Evolutionary conservation across 805 yeast species (phyloP), one percentile per base, ranked within the genome.

Genomic region (Starmera amethionina): DNA sequence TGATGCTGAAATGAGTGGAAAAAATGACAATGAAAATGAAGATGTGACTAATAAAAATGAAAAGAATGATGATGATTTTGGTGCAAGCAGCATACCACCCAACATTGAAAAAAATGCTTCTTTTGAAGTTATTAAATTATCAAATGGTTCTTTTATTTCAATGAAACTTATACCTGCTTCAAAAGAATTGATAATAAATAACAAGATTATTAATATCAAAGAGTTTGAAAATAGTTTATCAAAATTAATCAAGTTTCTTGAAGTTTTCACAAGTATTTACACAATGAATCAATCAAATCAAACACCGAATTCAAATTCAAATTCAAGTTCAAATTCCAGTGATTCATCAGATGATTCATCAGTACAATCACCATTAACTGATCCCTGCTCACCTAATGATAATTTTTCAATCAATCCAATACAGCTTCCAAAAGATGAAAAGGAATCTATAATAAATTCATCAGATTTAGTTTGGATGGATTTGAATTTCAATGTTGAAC

Each of bases 91-190:
- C 8, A 30, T 14, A 13, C 15, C 32, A 11, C 5, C 6, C 3
- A 22, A n/a, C 12, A 11, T n/a, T 30, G 14, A 19, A 11, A 30
- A 34, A 12, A 16, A 34, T 13, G 36, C 22, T 14, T 34, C 29
- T 25, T 16, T 33, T 43, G n/a, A 42, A n/a, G 36, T 34, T 34
- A 19, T 44, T 14, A 46, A 46, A 29, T 19, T 46, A 14, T 44
- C 48, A 8, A 39, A 45, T 37, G 43, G 42, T 4, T 38, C 37
- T 9, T 47, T 47, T 32, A 43, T 47, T 18, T 47, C 50, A 2
- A 34, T 47, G 34, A 42, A 40, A 5, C 9, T 34, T 5, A 28
- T 38, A 28, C 19, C 19, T 11, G 15, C 31, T 12, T 34, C 36
- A 34, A 19, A 29, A 5, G 32, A 37, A 5, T 25, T 34, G 1